These are phyloP conservation scores for Takashimella tepidaria DNA, from an alignment of 1,284 basidiomycete species.

Conservation along the genomic window DNA sequence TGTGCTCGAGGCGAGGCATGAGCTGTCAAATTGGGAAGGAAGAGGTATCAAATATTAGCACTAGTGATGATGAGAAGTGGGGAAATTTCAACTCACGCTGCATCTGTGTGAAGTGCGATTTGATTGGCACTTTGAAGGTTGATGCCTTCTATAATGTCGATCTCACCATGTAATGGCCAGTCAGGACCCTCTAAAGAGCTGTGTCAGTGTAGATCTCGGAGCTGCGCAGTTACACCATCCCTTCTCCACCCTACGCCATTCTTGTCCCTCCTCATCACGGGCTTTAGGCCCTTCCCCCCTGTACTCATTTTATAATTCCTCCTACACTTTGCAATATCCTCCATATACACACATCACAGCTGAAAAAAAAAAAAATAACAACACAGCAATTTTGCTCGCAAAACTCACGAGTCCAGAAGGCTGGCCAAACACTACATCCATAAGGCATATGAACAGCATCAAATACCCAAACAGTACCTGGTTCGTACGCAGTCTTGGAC, in stretches of 20 bases:
- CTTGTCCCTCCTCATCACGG: too few species aligned
- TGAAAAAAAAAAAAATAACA: too few species aligned
- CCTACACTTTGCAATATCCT: too few species aligned
- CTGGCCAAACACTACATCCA: constrained; percentile 38
- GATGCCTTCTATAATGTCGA: constrained; percentile 44
- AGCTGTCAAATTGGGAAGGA: not conserved
- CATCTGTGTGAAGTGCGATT: constrained; percentile 38
- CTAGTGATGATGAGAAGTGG: not conserved
- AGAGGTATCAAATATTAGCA: not conserved
- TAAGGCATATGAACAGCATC: constrained; percentile 64
- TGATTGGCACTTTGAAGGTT: constrained; percentile 37
- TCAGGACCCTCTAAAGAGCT: constrained; percentile 27
- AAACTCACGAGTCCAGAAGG: constrained; percentile 23
- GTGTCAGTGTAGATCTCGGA: too few species aligned
- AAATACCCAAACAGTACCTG: constrained; percentile 46
- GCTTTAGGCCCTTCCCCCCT: too few species aligned
- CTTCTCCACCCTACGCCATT: too few species aligned
- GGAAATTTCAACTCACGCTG: not conserved
- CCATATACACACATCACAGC: too few species aligned
- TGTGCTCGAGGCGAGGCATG: constrained; percentile 18
- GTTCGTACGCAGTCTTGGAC: constrained; percentile 55
- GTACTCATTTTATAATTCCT: too few species aligned
- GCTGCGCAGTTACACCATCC: too few species aligned
- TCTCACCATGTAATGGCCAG: constrained; percentile 42
- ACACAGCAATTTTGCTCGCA: too few species aligned